Base-by-base conservation (phyloP, 2,329 filamentous ascomycete species). In the Ophiocordyceps unilateralis region DNA sequence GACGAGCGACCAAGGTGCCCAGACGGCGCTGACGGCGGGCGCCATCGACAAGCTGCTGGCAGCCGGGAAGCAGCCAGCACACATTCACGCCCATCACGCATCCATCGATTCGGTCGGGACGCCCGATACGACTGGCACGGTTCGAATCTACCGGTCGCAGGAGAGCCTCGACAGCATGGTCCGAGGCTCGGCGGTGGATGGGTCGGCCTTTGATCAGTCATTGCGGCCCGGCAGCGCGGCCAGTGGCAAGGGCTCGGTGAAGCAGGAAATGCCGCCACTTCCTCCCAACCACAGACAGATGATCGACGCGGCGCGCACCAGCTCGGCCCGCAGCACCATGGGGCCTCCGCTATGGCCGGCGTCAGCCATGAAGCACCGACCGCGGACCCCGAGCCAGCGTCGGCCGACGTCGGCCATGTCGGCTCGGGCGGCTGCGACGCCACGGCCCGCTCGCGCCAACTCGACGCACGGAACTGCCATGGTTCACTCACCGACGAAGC, bases 301-400 rank as follows among this genome's bases (percentile, higher is more conserved):
- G 45, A 94, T 95, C 51, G 81, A 89, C 53, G 84, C 85, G 41
- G 85, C 83, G 34, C 79, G 77, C 47, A 68, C 71, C 23, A 64
- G 66, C 20, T 76, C 75, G 5, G 63, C 69, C 47, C 53, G 70
- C 55, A 57, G 67, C 32, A 59, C 52, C 43, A 95, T 95, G 88
- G 86, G 82, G 3, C 89, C 89, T 40, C 89, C 89, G n/a, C 59
- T 76, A 37, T 71, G 83, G 52, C 85, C 88, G 26, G 85, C 87
- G 40, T 93, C 86, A 46, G 83, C 81, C 2, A 62, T 66, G 57
- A 70, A 60, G 50, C 53, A 62, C 41, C 68, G 74, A 38, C 78
- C 81, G 14, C 68, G 67, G 41, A 84, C 81, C 1, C 79, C 80
- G 39, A 75, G 64, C 52, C 67, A 71, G 44, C 56, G 61, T 37